Evolutionary conservation across 352 stramenopile species (phyloP), one percentile per base, ranked within the genome.

Genomic region (Bremia lactucae): DNA sequence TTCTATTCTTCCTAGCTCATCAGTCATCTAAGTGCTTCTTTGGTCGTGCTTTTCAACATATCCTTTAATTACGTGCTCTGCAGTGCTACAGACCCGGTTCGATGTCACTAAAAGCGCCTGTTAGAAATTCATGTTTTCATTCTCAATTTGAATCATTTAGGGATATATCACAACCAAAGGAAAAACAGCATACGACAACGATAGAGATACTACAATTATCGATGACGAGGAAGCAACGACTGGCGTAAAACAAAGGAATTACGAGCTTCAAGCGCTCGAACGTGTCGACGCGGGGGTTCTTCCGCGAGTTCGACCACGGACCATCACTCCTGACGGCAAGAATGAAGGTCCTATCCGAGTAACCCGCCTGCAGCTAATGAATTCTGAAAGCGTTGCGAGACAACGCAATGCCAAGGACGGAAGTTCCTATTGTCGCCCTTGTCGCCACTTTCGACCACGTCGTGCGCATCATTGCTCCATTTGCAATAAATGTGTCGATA

Each of bases 401-500:
- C 56, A 67, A 49, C 45, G 60, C 21, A 45, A 56, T 25, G 40
- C 24, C 7, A 36, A 43, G 4, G 42, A 57, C 6, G 47, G 52
- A 4, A 42, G 55, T 20, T 72, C 70, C n/a, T 83, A 74, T 39
- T 83, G 71, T 35, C 56, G 65, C 24, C 48, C 44, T 14, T 83
- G 71, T 19, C 66, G 68, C 14, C 56, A 75, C 33, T 69, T 73
- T 28, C 66, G 71, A 14, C 68, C 71, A 2, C 43, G 49, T 33
- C 65, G 71, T n/a, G 69, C 68, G 2, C 68, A 83, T 39, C 71
- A 83, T 43, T 83, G 71, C 37, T 72, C 65, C 7, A 75, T 97
- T 11, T 97, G 88, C 62, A 62, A 87, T 42, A 52, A 78, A 41
- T 97, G 88, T 42, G 86, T 97, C 40, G 80, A 95, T 28, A 90